These are phyloP conservation scores for Claviceps digitariae DNA, from an alignment of 2,329 filamentous ascomycete genomes.

Conservation along the genomic window DNA sequence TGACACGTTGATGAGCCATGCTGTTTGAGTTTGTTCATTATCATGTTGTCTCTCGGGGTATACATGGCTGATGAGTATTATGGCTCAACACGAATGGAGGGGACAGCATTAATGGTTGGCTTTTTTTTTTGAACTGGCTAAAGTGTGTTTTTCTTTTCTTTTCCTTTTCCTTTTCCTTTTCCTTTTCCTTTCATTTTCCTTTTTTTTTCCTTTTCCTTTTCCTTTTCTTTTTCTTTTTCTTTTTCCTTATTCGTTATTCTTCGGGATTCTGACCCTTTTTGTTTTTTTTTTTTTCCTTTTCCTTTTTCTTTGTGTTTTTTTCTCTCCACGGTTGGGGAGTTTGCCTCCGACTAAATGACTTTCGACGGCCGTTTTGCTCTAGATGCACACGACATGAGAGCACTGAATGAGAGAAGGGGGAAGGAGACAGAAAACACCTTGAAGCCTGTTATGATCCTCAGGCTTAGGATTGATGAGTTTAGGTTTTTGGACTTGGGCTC, in stretches of 20 bases:
- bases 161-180: neutral
- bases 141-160: slow-evolving; percentile 8
- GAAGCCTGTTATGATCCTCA: slow-evolving; percentile 24
- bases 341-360: slow-evolving; percentile 8
- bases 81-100: no score
- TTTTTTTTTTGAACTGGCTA: no score
- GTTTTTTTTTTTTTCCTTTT: neutral
- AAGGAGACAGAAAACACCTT: slow-evolving; percentile 5
- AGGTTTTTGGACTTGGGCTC: slow-evolving; percentile 5
- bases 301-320: no score
- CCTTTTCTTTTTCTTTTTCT: neutral
- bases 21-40: no score
- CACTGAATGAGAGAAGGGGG: slow-evolving; percentile 17
- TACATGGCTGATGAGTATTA: no score
- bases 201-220: neutral
- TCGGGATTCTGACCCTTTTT: no score
- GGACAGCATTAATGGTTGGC: no score
- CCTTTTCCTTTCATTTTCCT: no score
- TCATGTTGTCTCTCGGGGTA: no score
- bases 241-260: no score
- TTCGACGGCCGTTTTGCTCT: slow-evolving; percentile 11
- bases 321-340: neutral
- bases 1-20: no score
- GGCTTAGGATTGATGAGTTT: slow-evolving; percentile 19
- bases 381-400: slow-evolving; percentile 17